Base-by-base conservation (phyloP, 805 yeast species). In the Pichia scutulata region DNA sequence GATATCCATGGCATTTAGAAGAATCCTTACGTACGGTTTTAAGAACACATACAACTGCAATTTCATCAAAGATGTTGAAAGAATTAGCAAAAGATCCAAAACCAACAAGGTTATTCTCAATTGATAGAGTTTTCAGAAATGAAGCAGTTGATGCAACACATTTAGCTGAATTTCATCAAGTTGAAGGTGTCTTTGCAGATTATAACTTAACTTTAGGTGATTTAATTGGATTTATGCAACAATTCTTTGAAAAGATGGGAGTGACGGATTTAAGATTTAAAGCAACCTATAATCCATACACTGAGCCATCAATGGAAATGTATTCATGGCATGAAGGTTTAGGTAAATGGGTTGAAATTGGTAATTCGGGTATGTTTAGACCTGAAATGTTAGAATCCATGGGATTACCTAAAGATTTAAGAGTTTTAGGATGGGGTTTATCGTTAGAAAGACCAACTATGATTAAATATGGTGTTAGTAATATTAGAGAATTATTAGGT, bases 121-220 rank as follows among this genome's bases (percentile, higher is more conserved):
- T 93, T 62, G 99, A 93, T 70, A 82, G 97, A 66, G 99, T 93
- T 53, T 93, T 93, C 87, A 88, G 99, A 75, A 93, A 93, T 69
- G 99, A 93, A 75, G 98, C 99, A 26, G 99, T 93, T 47, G 99
- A 93, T 68, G 98, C 98, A 48, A 93, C 99, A 18, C 99, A 93
- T 70, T 80, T 93, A 71, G 99, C 99, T 39, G 99, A 93, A 74
- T 93, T 93, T 78, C 98, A 93, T 72, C 99, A 93, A 74, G 95
- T 93, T 55, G 99, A 93, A 74, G 99, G 99, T 75, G 99, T 93
- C 49, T 77, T 93, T 64, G 99, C 98, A 30, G 99, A 95, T 67
- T 92, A 89, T 71, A 84, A 89, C 68, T 74, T 93, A 60, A 90
- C 99, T 7, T 75, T 93, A 61, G 99, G 99, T 56, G 97, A 92